These are phyloP conservation scores for Zychaea mexicana DNA, from an alignment of 371 early-diverging fungal species.

Conservation along the genomic window DNA sequence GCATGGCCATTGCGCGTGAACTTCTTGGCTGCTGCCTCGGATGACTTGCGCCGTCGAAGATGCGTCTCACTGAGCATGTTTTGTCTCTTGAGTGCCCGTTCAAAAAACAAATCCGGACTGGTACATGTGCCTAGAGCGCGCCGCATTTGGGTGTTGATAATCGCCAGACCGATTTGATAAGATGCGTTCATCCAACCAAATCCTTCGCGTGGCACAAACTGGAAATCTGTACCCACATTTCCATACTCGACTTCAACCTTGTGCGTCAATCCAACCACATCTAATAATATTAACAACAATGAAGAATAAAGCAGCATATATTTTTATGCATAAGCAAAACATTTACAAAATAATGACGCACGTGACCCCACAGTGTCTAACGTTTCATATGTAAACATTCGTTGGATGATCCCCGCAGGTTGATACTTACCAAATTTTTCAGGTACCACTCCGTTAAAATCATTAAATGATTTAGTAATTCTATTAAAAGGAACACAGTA, in stretches of 20 bases:
- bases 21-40: constrained; percentile 29
- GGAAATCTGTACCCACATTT: constrained; percentile 93
- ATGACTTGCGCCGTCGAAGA: constrained; percentile 13
- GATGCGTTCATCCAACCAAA: constrained; percentile 99
- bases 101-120: constrained; percentile 72
- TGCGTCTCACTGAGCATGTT: constrained; percentile 19
- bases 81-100: constrained; percentile 32
- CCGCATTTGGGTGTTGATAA: constrained; percentile 72
- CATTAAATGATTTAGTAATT: constrained; percentile 92
- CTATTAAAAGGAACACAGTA: constrained; percentile 16
- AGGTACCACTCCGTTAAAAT: constrained; percentile 96
- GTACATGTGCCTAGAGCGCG: constrained; percentile 84
- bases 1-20: constrained; percentile 40
- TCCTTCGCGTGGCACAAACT: constrained; percentile 93
- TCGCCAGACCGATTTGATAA: constrained; percentile 82
- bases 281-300: constrained; percentile 22
- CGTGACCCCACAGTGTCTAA: too few relatives aligned
- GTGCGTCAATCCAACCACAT: constrained; percentile 91
- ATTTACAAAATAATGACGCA: too few relatives aligned
- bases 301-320: background rate
- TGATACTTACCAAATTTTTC: constrained; percentile 76
- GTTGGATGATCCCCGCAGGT: too few relatives aligned
- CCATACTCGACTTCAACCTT: constrained; percentile 94
- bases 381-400: background rate
- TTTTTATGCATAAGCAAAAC: too few relatives aligned